Conservation (phyloP, 305 asterid species). For the Fraxinus platypoda region DNA sequence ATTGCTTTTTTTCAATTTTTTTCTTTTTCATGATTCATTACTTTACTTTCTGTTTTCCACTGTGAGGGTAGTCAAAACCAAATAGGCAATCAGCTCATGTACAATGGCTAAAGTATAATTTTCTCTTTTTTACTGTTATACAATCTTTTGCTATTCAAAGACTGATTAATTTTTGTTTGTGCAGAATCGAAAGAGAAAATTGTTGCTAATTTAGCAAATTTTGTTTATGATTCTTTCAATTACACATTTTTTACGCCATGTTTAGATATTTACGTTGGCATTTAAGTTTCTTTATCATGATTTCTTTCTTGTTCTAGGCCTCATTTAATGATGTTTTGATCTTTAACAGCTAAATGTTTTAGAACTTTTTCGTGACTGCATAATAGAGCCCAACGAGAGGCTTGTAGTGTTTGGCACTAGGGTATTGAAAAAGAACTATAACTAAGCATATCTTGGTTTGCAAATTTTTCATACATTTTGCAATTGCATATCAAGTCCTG, state of each 20-base stretch:
- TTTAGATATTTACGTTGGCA: constrained; percentile 14
- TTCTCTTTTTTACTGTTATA: not conserved
- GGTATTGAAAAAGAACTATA: constrained; percentile 23
- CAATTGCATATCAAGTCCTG: not conserved
- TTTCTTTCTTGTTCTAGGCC: not conserved
- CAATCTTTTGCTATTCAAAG: constrained; percentile 10
- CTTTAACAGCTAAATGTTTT: constrained; percentile 72
- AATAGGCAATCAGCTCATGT: not conserved
- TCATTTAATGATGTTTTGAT: constrained; percentile 7
- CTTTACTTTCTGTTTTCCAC: not conserved
- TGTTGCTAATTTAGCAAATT: constrained; percentile 85
- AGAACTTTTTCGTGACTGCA: constrained; percentile 91
- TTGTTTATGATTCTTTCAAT: constrained; percentile 92
- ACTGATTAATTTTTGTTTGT: constrained; percentile 18
- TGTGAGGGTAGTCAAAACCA: not conserved
- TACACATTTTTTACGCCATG: constrained; percentile 82
- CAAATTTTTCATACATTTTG: not conserved
- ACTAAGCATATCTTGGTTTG: not conserved
- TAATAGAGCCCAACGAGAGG: constrained; percentile 84
- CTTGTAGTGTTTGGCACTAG: constrained; percentile 87
- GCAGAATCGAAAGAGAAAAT: constrained; percentile 82
- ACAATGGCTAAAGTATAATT: constrained; percentile 1
- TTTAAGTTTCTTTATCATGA: not conserved
- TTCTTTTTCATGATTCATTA: not conserved
- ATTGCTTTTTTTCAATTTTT: not conserved